Conservation (phyloP, 1,284 basidiomycete genomes). For the Rhodotorula sp. region DNA sequence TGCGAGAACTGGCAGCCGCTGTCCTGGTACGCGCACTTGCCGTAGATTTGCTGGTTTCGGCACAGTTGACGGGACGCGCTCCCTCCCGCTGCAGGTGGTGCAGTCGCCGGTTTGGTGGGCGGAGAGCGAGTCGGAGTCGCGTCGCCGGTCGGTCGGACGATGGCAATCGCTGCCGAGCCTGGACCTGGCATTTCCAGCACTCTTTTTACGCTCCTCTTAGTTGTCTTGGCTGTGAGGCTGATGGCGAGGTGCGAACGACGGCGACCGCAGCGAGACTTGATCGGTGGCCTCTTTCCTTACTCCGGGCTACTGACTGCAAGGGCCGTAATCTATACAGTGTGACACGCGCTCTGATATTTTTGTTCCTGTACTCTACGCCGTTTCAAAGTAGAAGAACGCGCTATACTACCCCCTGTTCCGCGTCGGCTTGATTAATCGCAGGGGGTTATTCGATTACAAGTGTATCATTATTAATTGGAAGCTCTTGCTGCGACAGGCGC, state of each 20-base stretch:
- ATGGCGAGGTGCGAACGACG: not conserved
- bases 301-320: too few relatives aligned
- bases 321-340: too few relatives aligned
- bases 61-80: constrained; percentile 20
- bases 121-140: not conserved
- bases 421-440: too few relatives aligned
- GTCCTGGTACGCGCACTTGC: constrained; percentile 38
- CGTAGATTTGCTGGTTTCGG: constrained; percentile 41
- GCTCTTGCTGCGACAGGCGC: too few relatives aligned
- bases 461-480: too few relatives aligned
- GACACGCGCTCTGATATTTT: too few relatives aligned
- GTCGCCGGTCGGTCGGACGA: constrained; percentile 12
- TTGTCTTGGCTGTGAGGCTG: not conserved
- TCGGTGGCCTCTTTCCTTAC: too few relatives aligned
- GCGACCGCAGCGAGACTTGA: too few relatives aligned
- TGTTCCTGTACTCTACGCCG: too few relatives aligned
- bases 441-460: too few relatives aligned
- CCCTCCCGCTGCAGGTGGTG: constrained; percentile 3
- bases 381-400: too few relatives aligned
- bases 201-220: not conserved
- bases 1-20: constrained; percentile 38
- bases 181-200: not conserved
- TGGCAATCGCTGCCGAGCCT: constrained; percentile 22
- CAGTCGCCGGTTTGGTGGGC: constrained; percentile 1
- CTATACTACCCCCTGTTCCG: too few relatives aligned